Evolutionary conservation across 169 alveolate species (phyloP), one percentile per base, ranked within the genome.

Genomic region (Blepharisma undulans): DNA sequence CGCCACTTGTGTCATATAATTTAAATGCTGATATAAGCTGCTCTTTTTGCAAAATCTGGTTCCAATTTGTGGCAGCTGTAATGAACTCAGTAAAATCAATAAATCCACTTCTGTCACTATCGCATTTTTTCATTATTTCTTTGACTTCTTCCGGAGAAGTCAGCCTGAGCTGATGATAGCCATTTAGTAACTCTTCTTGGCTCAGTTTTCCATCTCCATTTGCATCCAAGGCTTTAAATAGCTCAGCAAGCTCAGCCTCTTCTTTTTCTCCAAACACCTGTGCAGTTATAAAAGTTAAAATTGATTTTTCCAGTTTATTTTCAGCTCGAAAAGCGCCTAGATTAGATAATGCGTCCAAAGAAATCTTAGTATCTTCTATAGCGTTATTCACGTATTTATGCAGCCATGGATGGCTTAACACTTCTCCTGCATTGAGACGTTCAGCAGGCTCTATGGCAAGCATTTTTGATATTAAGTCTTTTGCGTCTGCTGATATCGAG

Each of bases 181-280:
- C 93, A 72, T 82, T 74, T 14, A 78, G 19, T 32, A 92, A 36
- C 89, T 91, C 95, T 29, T 92, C 92, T 76, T 74, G 36, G 72
- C 93, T 88, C 21, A 90, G 86, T 71, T 80, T 92, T 29, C 96
- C 95, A 76, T 94, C 95, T 8, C 90, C 84, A 79, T 94, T 92
- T 76, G 82, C 60, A 78, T 94, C 93, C 32, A 91, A 77, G 7
- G 85, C 77, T 22, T 92, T 84, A 76, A 93, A 93, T 30, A 85
- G 66, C 6, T 87, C 74, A 30, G 88, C 77, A 32, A 93, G 88
- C 21, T 93, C 91, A 12, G 48, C 74, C n/a, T 79, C 34, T n/a
- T 89, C 94, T 33, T 91, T 91, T 61, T 90, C 89, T 6, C 87
- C 81, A 14, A 91, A 79, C 4, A 93, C 34, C 27, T 84, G 76